Percentiles rank a stretch among this genome's conserved stretches.
phyloP scores from a whole-genome alignment of 495 filamentous ascomycete species.

The Aspergillus mulundensis region DNA sequence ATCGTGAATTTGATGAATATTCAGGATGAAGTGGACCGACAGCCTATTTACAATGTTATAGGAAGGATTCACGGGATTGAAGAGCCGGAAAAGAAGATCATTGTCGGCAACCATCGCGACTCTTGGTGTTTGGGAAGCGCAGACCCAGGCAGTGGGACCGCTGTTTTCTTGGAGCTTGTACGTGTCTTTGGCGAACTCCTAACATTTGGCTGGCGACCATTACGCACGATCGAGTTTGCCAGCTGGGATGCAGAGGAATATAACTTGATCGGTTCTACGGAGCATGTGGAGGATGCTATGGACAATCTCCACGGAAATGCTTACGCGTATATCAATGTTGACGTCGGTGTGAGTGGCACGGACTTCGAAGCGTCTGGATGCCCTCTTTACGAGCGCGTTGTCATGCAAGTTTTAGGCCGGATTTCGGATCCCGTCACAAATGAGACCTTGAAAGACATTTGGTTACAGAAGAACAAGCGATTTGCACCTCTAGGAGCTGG shows the following conservation, averaged over 20 bases:
- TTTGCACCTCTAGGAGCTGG: constrained; percentile 67
- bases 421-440: constrained; percentile 70
- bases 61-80: constrained; percentile 80
- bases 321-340: constrained; percentile 89
- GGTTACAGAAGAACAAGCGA: constrained; percentile 60
- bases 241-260: constrained; percentile 95
- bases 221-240: constrained; percentile 88
- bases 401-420: constrained; percentile 68
- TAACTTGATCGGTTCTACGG: constrained; percentile 91
- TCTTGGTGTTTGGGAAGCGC: constrained; percentile 87
- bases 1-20: constrained; percentile 80
- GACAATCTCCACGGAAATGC: constrained; percentile 55
- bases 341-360: constrained; percentile 71
- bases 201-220: constrained; percentile 77
- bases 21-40: constrained; percentile 76
- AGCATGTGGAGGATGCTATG: constrained; percentile 75
- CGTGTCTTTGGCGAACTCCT: constrained; percentile 75
- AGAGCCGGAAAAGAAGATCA: constrained; percentile 76
- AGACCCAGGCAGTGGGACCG: constrained; percentile 84
- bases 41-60: constrained; percentile 87
- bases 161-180: constrained; percentile 82
- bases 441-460: constrained; percentile 67
- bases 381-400: constrained; percentile 68
- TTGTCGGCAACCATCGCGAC: constrained; percentile 92
- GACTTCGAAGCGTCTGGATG: constrained; percentile 72